These are phyloP conservation scores for Serendipita sp. DNA, from an alignment of 768 basidiomycete genomes.

Conservation along the genomic window DNA sequence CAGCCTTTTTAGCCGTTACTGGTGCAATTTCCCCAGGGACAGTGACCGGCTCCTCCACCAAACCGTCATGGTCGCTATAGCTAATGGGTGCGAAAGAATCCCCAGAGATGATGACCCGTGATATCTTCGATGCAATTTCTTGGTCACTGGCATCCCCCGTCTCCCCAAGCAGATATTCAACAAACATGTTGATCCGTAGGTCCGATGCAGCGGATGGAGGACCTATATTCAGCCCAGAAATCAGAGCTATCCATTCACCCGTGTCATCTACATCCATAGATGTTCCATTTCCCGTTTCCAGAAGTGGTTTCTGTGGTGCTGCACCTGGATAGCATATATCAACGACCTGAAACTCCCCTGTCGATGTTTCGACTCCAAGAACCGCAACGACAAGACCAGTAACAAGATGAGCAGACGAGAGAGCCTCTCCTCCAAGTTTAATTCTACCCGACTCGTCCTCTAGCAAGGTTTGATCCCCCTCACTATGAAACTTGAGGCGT, in stretches of 20 bases:
- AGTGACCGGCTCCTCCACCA: conserved; percentile 5
- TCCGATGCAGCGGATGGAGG: conserved; percentile 35
- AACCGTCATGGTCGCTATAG: conserved; percentile 20
- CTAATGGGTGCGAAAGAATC: conserved; percentile 55
- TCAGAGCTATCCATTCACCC: conserved; percentile 68
- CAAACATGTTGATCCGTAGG: conserved; percentile 67
- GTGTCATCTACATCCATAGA: conserved; percentile 56
- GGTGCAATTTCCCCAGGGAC: not conserved
- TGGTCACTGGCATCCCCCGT: conserved; percentile 53
- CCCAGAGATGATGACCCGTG: conserved; percentile 76
- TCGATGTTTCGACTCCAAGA: conserved; percentile 75
- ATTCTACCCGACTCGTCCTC: conserved; percentile 96
- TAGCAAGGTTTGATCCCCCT: conserved; percentile 66
- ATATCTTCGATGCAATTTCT: conserved; percentile 48
- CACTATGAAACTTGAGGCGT: conserved; percentile 53
- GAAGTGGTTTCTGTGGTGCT: conserved; percentile 37
- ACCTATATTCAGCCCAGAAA: conserved; percentile 77
- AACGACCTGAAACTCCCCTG: conserved; percentile 85
- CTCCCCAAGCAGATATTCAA: conserved; percentile 81
- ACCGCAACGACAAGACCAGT: conserved; percentile 86
- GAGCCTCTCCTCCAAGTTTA: conserved; percentile 58
- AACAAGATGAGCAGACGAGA: conserved; percentile 48
- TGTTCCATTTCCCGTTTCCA: conserved; percentile 15
- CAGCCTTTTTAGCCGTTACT: conserved; percentile 20
- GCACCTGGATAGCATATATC: conserved; percentile 77